Conservation (phyloP, 75 land plant genomes). For the Cupressus sempervirens region DNA sequence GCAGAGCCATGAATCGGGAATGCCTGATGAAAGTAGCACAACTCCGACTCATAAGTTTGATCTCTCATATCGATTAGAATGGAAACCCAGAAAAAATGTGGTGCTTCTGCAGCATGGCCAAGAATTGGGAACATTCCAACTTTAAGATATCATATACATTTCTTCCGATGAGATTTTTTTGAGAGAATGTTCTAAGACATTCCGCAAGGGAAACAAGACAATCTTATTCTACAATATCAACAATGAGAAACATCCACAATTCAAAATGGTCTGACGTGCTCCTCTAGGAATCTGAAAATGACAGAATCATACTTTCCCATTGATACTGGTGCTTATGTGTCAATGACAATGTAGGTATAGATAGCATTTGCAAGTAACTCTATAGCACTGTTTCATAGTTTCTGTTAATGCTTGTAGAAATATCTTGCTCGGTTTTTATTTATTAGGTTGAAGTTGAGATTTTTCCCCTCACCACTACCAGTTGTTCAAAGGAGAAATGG, state of each 20-base stretch:
- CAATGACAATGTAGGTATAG: background rate
- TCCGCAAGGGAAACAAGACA: background rate
- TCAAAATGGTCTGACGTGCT: background rate
- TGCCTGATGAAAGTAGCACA: conserved; percentile 23
- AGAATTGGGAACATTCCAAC: conserved; percentile 61
- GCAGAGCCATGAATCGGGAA: conserved; percentile 36
- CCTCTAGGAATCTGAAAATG: background rate
- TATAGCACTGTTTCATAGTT: background rate
- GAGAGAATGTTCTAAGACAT: background rate
- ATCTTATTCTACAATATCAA: background rate
- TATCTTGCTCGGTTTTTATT: background rate
- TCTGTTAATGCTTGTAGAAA: background rate
- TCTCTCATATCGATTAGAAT: conserved; percentile 68
- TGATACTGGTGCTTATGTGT: background rate
- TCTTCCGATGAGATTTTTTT: background rate
- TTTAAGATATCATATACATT: conserved; percentile 19
- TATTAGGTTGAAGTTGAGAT: too few relatives aligned
- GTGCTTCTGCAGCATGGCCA: conserved; percentile 50
- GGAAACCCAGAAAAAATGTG: conserved; percentile 52
- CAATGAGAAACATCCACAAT: background rate
- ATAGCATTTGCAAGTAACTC: background rate
- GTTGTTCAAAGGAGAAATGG: too few relatives aligned
- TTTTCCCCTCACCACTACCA: too few relatives aligned
- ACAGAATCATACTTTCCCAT: background rate
- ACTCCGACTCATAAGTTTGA: conserved; percentile 55